Percentiles rank a stretch among this genome's conserved stretches.
These are phyloP conservation scores for Russula ochroleuca DNA, from an alignment of 768 basidiomycete genomes.

Conservation along the genomic window DNA sequence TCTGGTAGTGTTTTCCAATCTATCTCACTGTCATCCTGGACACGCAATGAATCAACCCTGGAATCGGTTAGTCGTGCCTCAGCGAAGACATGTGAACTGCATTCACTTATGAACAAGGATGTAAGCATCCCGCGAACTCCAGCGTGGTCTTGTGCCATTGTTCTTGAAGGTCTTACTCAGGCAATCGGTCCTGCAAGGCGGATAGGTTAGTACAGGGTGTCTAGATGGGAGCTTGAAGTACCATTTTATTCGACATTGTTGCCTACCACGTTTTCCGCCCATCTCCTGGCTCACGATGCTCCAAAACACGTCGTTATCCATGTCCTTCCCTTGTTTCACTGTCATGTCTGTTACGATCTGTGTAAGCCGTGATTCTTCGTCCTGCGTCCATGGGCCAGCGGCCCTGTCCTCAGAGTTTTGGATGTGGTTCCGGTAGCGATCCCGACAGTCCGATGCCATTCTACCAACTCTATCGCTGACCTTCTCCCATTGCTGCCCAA, in stretches of 20 bases:
- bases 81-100: not conserved
- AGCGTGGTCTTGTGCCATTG: constrained; percentile 63
- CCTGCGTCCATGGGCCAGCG: constrained; percentile 67
- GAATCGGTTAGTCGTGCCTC: constrained; percentile 9
- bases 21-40: constrained; percentile 77
- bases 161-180: constrained; percentile 69
- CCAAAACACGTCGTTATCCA: constrained; percentile 83
- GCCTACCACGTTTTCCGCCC: constrained; percentile 69
- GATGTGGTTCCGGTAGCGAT: constrained; percentile 82
- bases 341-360: constrained; percentile 74
- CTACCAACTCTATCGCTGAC: constrained; percentile 66
- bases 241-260: constrained; percentile 90
- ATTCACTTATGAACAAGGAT: constrained; percentile 78
- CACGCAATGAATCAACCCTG: constrained; percentile 70
- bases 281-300: constrained; percentile 69
- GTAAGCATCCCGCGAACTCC: constrained; percentile 71
- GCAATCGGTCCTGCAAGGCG: constrained; percentile 60
- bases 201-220: not conserved
- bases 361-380: constrained; percentile 72
- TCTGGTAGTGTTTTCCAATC: constrained; percentile 79
- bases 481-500: constrained; percentile 80
- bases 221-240: constrained; percentile 31
- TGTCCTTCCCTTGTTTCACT: constrained; percentile 61
- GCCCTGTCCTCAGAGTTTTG: constrained; percentile 60
- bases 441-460: constrained; percentile 76